Conservation (phyloP, 345 rosid species). For the Dimocarpus longan region DNA sequence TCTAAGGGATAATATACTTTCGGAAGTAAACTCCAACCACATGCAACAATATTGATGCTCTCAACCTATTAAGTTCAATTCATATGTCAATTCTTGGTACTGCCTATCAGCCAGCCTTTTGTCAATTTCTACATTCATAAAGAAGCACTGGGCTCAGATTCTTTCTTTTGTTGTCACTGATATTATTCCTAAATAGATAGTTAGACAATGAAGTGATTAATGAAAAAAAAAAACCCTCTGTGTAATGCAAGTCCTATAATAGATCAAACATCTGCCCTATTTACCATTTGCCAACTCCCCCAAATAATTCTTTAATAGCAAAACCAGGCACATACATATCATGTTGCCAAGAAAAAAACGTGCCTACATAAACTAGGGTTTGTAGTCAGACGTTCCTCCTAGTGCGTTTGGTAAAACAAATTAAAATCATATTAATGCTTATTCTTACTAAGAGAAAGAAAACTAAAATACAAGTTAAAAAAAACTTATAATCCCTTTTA, state of each 20-base stretch:
- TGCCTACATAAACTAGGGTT: not conserved
- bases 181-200: slow-evolving; percentile 11
- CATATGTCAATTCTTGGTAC: not conserved
- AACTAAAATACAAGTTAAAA: no score
- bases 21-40: slow-evolving; percentile 22
- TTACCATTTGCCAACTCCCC: not conserved
- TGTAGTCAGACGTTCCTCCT: no score
- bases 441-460: not conserved
- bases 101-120: not conserved
- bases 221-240: not conserved
- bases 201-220: slow-evolving; percentile 3
- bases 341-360: no score
- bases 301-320: no score
- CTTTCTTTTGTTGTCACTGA: not conserved
- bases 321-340: no score
- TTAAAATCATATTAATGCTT: no score
- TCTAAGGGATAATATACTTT: slow-evolving; percentile 15
- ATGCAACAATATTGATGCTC: not conserved
- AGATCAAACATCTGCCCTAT: not conserved
- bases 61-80: not conserved
- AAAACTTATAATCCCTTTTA: not conserved
- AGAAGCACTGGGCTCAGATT: slow-evolving; percentile 5
- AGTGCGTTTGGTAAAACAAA: no score
- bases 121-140: slow-evolving; percentile 14
- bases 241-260: not conserved